Base-by-base conservation (phyloP, 2,329 filamentous ascomycete species). In the Massarina eburnea region DNA sequence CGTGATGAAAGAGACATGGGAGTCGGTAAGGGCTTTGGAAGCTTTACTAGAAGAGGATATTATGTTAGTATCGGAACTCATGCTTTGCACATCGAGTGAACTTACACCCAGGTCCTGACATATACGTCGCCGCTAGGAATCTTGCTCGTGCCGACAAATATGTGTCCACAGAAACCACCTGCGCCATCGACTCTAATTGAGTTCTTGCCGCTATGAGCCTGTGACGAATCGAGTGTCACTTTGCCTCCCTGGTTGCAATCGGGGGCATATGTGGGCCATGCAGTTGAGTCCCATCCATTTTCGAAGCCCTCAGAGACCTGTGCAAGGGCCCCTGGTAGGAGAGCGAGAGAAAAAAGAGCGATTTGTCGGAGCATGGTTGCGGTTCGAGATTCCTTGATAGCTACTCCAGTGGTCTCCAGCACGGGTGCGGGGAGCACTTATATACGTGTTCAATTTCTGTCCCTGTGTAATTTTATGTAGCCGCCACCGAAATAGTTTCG, bases 111-210 rank as follows among this genome's bases (percentile, higher is more conserved):
- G 15, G 73, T 70, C 52, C 80, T 62, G 19, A 83, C 80, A 44
- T 82, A 83, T 42, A 84, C 69, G 59, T 83, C 77, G 2, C 81
- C 80, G 19, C 12, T 24, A 1, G 81, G 81, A 2, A 84, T 69
- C 36, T 76, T 73, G 1, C 70, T 79, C 1, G 81, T 83, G 47
- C 81, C 81, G 46, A 84, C 78, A 67, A 84, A 84, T 36, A 82
- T 79, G 58, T 84, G 81, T 24, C 66, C 66, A 40, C 66, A 68
- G 47, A 61, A 68, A 5, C 82, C 14, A 82, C 88, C 8, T 80
- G 89, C 49, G 76, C 88, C 58, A 74, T 82, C 64, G 64, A 83
- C 64, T 87, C 91, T 2, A 94, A 99, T 67, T 78, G 85, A 67
- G 80, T 91, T 55, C 83, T 97, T 39, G 79, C 66, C 66, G 10